Conservation (phyloP, 306 rosid genomes). For the Medicago lupulina region DNA sequence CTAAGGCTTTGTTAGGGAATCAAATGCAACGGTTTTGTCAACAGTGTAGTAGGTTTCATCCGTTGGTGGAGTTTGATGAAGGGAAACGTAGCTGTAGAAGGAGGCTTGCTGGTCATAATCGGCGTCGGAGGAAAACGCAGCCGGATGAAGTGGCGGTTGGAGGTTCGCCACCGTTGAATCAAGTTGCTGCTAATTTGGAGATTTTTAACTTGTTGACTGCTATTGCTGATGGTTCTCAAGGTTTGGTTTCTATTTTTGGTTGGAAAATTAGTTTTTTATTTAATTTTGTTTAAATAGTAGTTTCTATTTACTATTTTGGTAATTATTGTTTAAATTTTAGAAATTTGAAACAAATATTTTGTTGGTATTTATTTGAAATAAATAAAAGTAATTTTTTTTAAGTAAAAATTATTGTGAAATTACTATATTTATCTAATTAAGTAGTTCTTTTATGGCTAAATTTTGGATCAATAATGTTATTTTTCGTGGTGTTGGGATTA, state of each 20-base stretch:
- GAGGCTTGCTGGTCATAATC: slow-evolving; percentile 92
- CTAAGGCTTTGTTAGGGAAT: slow-evolving; percentile 64
- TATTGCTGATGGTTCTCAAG: slow-evolving; percentile 71
- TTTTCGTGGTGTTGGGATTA: not conserved
- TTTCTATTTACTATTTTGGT: not conserved
- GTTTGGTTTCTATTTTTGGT: slow-evolving; percentile 41
- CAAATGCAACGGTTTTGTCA: slow-evolving; percentile 94
- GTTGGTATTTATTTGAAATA: not conserved
- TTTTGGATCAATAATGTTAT: not conserved
- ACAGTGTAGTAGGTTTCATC: slow-evolving; percentile 98
- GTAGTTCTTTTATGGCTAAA: not conserved
- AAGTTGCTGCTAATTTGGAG: slow-evolving; percentile 55
- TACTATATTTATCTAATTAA: not conserved
- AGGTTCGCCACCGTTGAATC: slow-evolving; percentile 24
- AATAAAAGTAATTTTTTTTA: not conserved
- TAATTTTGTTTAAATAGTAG: not conserved
- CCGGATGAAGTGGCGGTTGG: slow-evolving; percentile 63
- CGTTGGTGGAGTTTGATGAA: slow-evolving; percentile 79
- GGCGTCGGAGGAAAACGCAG: slow-evolving; percentile 81
- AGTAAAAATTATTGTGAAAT: not conserved
- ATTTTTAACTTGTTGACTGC: slow-evolving; percentile 74
- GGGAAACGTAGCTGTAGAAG: slow-evolving; percentile 92
- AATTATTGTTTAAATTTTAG: not conserved
- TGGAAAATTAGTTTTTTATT: not conserved
- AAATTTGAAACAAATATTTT: not conserved